These are phyloP conservation scores for Alternaria ventricosa DNA, from an alignment of 2,329 filamentous ascomycete species.

Conservation along the genomic window DNA sequence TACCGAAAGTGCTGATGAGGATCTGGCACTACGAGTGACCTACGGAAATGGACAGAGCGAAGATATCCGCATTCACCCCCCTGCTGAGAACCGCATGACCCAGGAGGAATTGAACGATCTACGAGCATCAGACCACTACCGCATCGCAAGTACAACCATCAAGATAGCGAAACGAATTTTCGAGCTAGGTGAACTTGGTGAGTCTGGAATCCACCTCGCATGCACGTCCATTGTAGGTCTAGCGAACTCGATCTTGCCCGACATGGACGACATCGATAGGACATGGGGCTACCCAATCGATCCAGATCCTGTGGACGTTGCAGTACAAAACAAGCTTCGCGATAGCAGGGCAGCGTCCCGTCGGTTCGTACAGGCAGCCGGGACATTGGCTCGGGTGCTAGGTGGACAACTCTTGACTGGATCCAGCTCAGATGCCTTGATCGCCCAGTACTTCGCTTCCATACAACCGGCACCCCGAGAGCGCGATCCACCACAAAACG, in stretches of 20 bases:
- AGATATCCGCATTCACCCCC: constrained; percentile 59
- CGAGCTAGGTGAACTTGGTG: constrained; percentile 48
- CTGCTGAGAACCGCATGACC: constrained; percentile 36
- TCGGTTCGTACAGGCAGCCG: constrained; percentile 68
- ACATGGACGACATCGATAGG: constrained; percentile 64
- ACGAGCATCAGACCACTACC: constrained; percentile 61
- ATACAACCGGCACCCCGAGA: constrained; percentile 55
- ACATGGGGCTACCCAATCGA: constrained; percentile 67
- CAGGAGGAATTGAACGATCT: constrained; percentile 55
- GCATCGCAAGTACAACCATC: constrained; percentile 62
- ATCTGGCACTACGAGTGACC: constrained; percentile 62
- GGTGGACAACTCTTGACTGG: constrained; percentile 59
- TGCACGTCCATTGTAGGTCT: constrained; percentile 50
- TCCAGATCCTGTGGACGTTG: constrained; percentile 59
- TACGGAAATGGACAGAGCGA: constrained; percentile 67
- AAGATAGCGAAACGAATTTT: constrained; percentile 64
- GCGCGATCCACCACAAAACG: constrained; percentile 42
- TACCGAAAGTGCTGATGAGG: constrained; percentile 53
- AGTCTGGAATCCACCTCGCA: constrained; percentile 51
- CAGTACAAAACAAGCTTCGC: constrained; percentile 63
- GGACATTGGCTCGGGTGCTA: constrained; percentile 63
- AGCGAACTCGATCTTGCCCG: constrained; percentile 55
- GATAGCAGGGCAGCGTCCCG: constrained; percentile 62
- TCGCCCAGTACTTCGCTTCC: constrained; percentile 55
- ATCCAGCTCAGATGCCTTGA: constrained; percentile 44